Conservation (phyloP, 768 basidiomycete species). For the Naganishia antarctica region DNA sequence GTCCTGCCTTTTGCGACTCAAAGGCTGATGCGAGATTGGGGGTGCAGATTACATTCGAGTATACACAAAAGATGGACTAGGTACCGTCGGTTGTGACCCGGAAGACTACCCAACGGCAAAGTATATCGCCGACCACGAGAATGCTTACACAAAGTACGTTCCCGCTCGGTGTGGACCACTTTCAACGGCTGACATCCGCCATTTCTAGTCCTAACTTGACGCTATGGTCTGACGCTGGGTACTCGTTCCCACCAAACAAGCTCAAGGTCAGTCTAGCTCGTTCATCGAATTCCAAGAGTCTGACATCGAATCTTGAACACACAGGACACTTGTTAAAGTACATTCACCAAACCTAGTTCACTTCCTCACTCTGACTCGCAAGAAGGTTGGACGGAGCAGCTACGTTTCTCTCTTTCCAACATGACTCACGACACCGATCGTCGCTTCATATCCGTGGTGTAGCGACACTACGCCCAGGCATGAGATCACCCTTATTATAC, state of each 20-base stretch:
- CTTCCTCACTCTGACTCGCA: too few relatives aligned
- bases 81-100: constrained; percentile 72
- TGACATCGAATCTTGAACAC: neutral
- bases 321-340: neutral
- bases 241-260: constrained; percentile 20
- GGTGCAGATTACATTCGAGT: constrained; percentile 82
- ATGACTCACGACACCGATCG: neutral
- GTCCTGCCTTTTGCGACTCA: too few relatives aligned
- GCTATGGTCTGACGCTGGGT: neutral
- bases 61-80: constrained; percentile 57
- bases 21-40: too few relatives aligned
- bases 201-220: constrained; percentile 8
- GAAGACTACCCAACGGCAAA: constrained; percentile 67
- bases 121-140: constrained; percentile 58
- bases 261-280: constrained; percentile 18
- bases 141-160: constrained; percentile 27
- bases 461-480: neutral
- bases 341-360: too few relatives aligned
- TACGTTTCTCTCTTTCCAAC: neutral
- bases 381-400: too few relatives aligned
- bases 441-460: neutral
- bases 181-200: neutral
- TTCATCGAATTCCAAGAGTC: neutral
- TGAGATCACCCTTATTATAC: neutral
- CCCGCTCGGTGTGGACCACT: neutral